Conservation (phyloP, 192 early-diverging fungal genomes). For the Backusella westeae region DNA sequence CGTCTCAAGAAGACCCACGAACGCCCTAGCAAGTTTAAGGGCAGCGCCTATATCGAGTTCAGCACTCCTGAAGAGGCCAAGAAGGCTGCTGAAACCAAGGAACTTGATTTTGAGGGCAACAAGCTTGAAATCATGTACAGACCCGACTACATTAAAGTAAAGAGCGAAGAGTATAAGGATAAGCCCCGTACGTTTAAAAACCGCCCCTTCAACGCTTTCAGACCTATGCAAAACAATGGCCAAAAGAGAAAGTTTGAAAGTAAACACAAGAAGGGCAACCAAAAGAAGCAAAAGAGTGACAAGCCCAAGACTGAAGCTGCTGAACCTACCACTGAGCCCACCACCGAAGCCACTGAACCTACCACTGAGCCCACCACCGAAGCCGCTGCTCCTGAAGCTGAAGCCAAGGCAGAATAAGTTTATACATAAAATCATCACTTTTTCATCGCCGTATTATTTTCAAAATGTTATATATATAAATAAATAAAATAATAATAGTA, state of each 20-base stretch:
- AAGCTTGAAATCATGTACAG: constrained; percentile 34
- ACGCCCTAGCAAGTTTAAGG: constrained; percentile 35
- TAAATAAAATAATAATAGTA: background rate
- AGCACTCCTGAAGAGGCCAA: constrained; percentile 45
- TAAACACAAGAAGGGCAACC: background rate
- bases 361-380: background rate
- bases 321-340: background rate
- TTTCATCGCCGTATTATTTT: background rate
- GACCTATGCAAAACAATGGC: background rate
- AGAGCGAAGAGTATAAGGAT: constrained; percentile 26
- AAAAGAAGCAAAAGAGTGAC: background rate
- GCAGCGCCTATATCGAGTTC: constrained; percentile 55
- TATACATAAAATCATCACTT: background rate
- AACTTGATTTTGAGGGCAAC: constrained; percentile 40
- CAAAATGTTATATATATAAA: background rate
- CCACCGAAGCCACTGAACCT: background rate
- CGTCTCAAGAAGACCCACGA: constrained; percentile 27
- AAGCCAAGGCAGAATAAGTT: background rate
- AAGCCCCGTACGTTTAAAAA: background rate
- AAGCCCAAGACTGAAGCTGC: background rate
- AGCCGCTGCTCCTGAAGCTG: background rate
- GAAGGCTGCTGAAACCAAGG: constrained; percentile 38
- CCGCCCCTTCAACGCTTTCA: constrained; percentile 26
- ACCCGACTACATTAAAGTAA: constrained; percentile 15
- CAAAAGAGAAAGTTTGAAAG: constrained; percentile 8